These are phyloP conservation scores for Colletotrichum eleusines DNA, from an alignment of 2,329 filamentous ascomycete genomes.

Conservation along the genomic window DNA sequence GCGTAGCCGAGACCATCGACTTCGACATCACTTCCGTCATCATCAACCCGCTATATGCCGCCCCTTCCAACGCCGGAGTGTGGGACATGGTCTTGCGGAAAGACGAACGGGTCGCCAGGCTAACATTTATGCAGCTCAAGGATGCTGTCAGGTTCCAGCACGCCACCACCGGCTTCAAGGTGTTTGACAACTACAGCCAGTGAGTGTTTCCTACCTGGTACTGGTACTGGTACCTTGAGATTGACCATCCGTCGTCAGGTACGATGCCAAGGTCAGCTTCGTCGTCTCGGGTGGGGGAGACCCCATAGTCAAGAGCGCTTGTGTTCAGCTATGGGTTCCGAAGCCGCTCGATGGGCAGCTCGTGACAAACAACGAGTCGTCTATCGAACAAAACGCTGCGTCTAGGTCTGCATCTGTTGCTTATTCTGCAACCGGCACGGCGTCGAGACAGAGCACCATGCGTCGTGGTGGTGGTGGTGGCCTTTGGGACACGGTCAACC, in stretches of 20 bases:
- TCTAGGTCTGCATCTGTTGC: slow-evolving; percentile 5
- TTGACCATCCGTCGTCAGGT: slow-evolving; percentile 19
- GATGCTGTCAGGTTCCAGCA: slow-evolving; percentile 51
- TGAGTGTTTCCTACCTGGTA: slow-evolving; percentile 34
- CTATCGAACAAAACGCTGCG: slow-evolving; percentile 3
- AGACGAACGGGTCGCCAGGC: slow-evolving; percentile 49
- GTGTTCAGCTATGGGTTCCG: slow-evolving; percentile 51
- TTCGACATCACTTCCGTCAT: slow-evolving; percentile 48
- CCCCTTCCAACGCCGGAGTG: slow-evolving; percentile 37
- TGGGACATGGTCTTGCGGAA: slow-evolving; percentile 49
- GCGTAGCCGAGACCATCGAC: slow-evolving; percentile 45
- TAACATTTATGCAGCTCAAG: slow-evolving; percentile 46
- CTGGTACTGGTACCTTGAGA: no score
- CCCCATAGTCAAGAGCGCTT: slow-evolving; percentile 47
- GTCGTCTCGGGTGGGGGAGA: slow-evolving; percentile 44
- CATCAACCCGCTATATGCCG: slow-evolving; percentile 48
- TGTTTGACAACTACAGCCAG: slow-evolving; percentile 47
- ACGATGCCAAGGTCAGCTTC: slow-evolving; percentile 47
- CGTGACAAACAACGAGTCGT: slow-evolving; percentile 43
- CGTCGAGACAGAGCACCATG: slow-evolving; percentile 28
- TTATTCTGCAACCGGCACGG: not conserved
- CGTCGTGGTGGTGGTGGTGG: slow-evolving; percentile 1
- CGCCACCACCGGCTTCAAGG: slow-evolving; percentile 50
- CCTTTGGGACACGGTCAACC: slow-evolving; percentile 4
- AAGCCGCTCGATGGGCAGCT: slow-evolving; percentile 47